Evolutionary conservation across 2,329 filamentous ascomycete genomes (phyloP), one percentile per base, ranked within the genome.

Genomic region (Cordyceps cicadae): DNA sequence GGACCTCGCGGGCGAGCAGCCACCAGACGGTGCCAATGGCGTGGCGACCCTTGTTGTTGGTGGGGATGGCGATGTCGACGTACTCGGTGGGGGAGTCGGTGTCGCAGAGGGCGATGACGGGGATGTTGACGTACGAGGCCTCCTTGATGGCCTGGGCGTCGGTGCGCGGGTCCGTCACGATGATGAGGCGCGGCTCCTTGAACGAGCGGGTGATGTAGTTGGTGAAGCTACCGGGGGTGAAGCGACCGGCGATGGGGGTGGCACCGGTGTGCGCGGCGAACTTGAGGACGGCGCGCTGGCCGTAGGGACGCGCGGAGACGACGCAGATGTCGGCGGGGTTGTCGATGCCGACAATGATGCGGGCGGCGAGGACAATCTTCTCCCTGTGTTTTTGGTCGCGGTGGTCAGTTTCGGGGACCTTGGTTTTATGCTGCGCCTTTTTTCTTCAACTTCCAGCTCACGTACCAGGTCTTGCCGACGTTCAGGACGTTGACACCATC

Each of bases 141-240:
- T 99, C 94, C 89, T 97, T 97, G 88, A 99, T 99, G 76, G 94
- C 94, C 87, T 99, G 94, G 77, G 94, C 91, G 75, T 99, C 94
- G 84, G 95, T 99, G 81, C 95, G 93, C 73, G 94, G 94, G 80
- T 99, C 94, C 82, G 94, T 99, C 75, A 99, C 94, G 78, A 99
- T 87, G 81, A 99, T 97, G 76, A 99, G 86, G 80, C 95, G 95
- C 76, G 94, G 94, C 86, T 99, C 94, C 88, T 97, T 97, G 92
- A 99, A 99, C 68, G 94, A 97, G 76, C 94, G 93, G 80, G 95
- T 99, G 89, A 99, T 99, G 89, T 99, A 99, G 88, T 99, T 99
- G 86, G 94, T 99, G 89, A 99, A 99, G 81, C 93, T 96, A 90
- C 94, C 94, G 78, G 94, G 94, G 76, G 94, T 99, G 89, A 99